These are phyloP conservation scores for Middelhovenomyces tepae DNA, from an alignment of 805 yeast genomes.

Conservation along the genomic window DNA sequence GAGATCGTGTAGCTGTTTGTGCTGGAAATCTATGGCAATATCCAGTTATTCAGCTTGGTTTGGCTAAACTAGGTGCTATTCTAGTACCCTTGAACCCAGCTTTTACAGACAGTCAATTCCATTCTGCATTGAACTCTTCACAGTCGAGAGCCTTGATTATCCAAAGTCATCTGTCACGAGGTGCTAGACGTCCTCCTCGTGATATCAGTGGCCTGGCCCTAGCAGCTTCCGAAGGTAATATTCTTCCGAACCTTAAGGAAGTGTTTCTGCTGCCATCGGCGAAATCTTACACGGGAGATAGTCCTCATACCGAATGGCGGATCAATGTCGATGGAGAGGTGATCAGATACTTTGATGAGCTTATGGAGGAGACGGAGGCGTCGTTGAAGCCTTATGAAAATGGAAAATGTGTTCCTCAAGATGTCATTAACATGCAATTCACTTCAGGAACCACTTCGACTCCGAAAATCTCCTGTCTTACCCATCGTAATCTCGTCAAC, in stretches of 20 bases:
- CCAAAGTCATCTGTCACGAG: conserved; percentile 14
- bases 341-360: neutral
- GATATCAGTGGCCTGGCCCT: conserved; percentile 7
- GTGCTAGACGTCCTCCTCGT: conserved; percentile 12
- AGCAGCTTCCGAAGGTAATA: neutral
- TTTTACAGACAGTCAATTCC: conserved; percentile 21
- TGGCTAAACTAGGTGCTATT: conserved; percentile 22
- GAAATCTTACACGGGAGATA: neutral
- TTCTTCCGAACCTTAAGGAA: neutral
- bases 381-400: too few species aligned
- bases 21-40: conserved; percentile 25
- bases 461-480: conserved; percentile 23
- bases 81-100: conserved; percentile 26
- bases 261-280: conserved; percentile 2
- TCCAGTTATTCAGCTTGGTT: conserved; percentile 21
- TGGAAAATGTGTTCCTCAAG: too few species aligned
- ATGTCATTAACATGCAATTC: conserved; percentile 25
- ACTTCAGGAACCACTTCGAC: conserved; percentile 26
- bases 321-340: conserved; percentile 3
- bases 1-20: conserved; percentile 23
- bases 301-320: neutral
- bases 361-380: too few species aligned
- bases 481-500: conserved; percentile 22
- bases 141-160: conserved; percentile 19
- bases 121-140: conserved; percentile 17